A percentile compares a stretch with the other conserved stretches of the same genome.
phyloP scores from a whole-genome alignment of 179 eudicot genomes.

The Drosera spatulata region DNA sequence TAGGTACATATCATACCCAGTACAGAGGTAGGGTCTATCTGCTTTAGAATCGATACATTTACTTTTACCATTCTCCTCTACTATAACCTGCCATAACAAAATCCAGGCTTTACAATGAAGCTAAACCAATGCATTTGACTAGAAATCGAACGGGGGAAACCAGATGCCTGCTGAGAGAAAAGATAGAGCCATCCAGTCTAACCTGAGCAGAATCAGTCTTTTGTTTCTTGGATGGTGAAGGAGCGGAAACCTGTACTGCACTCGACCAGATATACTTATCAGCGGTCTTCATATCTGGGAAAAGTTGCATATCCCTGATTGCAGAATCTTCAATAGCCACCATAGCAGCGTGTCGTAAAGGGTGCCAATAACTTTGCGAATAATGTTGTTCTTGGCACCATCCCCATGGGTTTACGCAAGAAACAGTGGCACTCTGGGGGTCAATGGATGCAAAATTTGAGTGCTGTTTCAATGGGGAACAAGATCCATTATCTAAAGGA shows the following conservation, averaged over 20 bases:
- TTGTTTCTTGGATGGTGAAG: conserved; percentile 49
- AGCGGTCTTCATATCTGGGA: conserved; percentile 24
- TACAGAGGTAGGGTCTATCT: conserved; percentile 75
- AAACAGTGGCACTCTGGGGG: conserved; percentile 19
- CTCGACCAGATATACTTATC: conserved; percentile 17
- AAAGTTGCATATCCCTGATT: conserved; percentile 58
- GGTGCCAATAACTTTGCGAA: conserved; percentile 40
- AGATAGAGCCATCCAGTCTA: conserved; percentile 9
- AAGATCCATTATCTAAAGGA: conserved; percentile 12
- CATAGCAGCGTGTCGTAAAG: conserved; percentile 82
- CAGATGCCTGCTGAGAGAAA: neutral
- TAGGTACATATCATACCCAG: conserved; percentile 84
- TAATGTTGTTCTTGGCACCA: conserved; percentile 44
- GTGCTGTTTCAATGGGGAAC: conserved; percentile 5
- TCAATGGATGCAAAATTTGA: conserved; percentile 13
- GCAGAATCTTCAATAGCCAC: conserved; percentile 83
- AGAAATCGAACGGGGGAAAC: neutral
- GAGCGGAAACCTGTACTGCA: conserved; percentile 15
- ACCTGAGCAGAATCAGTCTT: conserved; percentile 30
- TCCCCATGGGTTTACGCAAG: conserved; percentile 69
- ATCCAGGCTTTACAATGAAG: neutral
- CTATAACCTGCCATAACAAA: conserved; percentile 29
- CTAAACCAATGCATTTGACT: neutral
- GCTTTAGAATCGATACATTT: conserved; percentile 18
- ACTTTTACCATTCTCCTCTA: conserved; percentile 16